Evolutionary conservation across 805 yeast species (phyloP), one percentile per base, ranked within the genome.

Genomic region (Saccharomycopsis sp.): DNA sequence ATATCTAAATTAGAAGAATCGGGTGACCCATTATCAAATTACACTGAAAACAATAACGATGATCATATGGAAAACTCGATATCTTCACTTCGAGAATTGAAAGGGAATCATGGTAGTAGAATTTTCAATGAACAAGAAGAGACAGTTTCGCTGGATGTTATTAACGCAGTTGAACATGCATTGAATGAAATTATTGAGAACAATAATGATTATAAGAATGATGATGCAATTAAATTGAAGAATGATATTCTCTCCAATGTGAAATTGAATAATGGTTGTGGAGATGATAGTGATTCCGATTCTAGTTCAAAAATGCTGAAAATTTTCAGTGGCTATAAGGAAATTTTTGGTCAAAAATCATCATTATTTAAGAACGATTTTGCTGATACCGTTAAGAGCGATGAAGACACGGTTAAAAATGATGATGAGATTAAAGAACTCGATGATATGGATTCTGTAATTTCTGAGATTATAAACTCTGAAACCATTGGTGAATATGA

Each of bases 161-260:
- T 79, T 4, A 65, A 67, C 42, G 85, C 86, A 0, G 83, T 81
- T 16, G 85, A 80, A 55, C 78, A 75, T 56, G 87, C 85, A 2
- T 70, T 82, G 45, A 72, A 71, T 22, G 76, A 79, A 50, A 79
- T 81, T 27, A 74, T 75, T 71, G 62, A 54, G 22, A 56, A 61
- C 29, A 41, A 34, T 24, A 46, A 48, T 21, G 49, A 48, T 22
- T 48, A 41, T 17, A 45, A 45, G 32, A 35, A 23, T 28, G 24
- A 26, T 35, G 48, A 40, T 27, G 51, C 48, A 13, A 21, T 32
- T 3, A 47, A 43, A 17, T 39, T 47, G 40, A 47, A 47, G 9
- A 22, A 31, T 9, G 50, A 47, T 29, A 47, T 47, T 16, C 32
- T 47, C 22, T 21, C 41, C 8, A 39, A 26, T n/a, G 35, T 14